A percentile compares a stretch with the other conserved stretches of the same genome.
These are phyloP conservation scores for Raddia distichophylla DNA, from an alignment of 176 grass and related monocot species.

Conservation along the genomic window DNA sequence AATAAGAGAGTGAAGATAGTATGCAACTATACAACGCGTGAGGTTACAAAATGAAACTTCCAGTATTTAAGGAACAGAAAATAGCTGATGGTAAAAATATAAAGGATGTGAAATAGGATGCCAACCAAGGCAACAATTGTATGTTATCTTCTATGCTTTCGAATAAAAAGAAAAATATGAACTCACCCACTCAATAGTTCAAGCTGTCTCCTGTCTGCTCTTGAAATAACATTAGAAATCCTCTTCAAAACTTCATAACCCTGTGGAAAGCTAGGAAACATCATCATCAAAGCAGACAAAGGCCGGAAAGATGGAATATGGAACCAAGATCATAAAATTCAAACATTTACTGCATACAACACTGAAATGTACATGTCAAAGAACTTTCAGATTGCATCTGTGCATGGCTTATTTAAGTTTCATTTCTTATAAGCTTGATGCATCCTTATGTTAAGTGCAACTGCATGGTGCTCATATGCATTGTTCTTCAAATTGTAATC, in stretches of 20 bases:
- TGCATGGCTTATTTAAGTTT: background rate
- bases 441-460: slow-evolving; percentile 11
- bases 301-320: slow-evolving; percentile 1
- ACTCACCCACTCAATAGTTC: slow-evolving; percentile 90
- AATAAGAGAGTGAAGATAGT: background rate
- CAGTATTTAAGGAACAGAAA: background rate
- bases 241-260: slow-evolving; percentile 91
- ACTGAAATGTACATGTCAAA: background rate
- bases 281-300: slow-evolving; percentile 40
- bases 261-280: slow-evolving; percentile 45
- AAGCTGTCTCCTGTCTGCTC: slow-evolving; percentile 60
- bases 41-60: background rate
- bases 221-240: slow-evolving; percentile 81
- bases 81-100: background rate
- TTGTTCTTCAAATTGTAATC: slow-evolving; percentile 11
- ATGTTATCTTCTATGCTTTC: background rate
- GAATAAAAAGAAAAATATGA: slow-evolving; percentile 29
- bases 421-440: background rate
- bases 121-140: slow-evolving; percentile 8
- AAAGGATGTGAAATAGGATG: slow-evolving; percentile 7
- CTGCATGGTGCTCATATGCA: slow-evolving; percentile 3
- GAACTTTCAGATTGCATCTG: background rate
- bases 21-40: background rate
- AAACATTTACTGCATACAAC: slow-evolving; percentile 16
- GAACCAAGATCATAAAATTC: slow-evolving; percentile 25